Percentiles rank a stretch among this genome's conserved stretches.
phyloP scores from a whole-genome alignment of 352 stramenopile genomes.

The Chrysophaeum taylorii region DNA sequence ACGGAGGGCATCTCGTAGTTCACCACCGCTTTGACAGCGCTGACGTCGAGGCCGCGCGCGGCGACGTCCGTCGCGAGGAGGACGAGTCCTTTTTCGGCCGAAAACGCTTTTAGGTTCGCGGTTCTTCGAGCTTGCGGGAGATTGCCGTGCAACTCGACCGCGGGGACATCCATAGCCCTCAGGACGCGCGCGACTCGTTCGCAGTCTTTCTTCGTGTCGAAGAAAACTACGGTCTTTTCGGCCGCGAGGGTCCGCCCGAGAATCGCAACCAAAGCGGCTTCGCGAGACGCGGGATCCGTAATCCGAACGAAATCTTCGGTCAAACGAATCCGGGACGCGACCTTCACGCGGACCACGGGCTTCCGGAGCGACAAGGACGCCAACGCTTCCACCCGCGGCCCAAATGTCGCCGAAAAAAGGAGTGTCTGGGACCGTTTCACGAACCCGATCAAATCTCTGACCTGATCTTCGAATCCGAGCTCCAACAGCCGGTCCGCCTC shows the following conservation, averaged over 20 bases:
- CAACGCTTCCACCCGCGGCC: constrained; percentile 91
- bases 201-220: constrained; percentile 90
- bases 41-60: constrained; percentile 94
- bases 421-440: constrained; percentile 80
- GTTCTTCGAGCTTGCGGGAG: constrained; percentile 88
- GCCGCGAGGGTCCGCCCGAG: constrained; percentile 79
- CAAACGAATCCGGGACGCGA: constrained; percentile 49
- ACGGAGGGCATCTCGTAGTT: constrained; percentile 99
- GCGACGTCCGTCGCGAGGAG: constrained; percentile 96
- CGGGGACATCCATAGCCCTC: constrained; percentile 76
- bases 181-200: constrained; percentile 94
- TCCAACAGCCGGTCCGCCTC: constrained; percentile 91
- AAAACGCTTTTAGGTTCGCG: constrained; percentile 87
- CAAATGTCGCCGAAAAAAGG: constrained; percentile 97
- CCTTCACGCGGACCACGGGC: constrained; percentile 83
- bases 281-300: constrained; percentile 70
- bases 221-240: constrained; percentile 92
- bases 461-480: constrained; percentile 94
- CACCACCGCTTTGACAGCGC: constrained; percentile 89
- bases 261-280: constrained; percentile 86
- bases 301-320: constrained; percentile 98
- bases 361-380: constrained; percentile 90
- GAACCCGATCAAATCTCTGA: constrained; percentile 72
- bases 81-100: constrained; percentile 64
- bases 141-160: constrained; percentile 94